Base-by-base conservation (phyloP, 352 stramenopile species). In the Pythium insidiosum region DNA sequence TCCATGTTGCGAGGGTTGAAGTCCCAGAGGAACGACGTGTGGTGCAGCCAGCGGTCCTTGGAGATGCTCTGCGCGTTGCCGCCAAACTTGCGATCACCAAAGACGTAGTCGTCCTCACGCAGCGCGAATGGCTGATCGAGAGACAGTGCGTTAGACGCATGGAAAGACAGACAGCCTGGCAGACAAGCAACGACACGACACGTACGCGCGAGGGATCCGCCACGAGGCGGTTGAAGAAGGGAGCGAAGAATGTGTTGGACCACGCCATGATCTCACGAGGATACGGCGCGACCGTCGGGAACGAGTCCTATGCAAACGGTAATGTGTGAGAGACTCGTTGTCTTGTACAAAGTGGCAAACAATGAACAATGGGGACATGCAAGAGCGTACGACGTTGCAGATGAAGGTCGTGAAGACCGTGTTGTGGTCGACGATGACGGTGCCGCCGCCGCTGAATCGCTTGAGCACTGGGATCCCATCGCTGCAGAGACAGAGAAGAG, bases 1-100 rank as follows among this genome's bases (percentile, higher is more conserved):
- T 88, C 65, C 95, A 99, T 99, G 56, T 97, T 96, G 2, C 53
- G 58, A 9, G 83, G 58, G 41, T 97, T 64, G 52, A 95, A 98
- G 60, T 98, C 90, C 89, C 91, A 98, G 12, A 99, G 58, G 64
- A 99, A 98, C 42, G 86, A 97, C 18, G 96, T 98, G 66, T 99
- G 96, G 61, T 99, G 96, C 19, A 98, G 61, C 86, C 88, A 98
- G 12, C 94, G 90, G 40, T 84, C 77, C 56, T 91, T 96, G 5
- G 78, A 86, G 50, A 99, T 97, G 53, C 78, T 92, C 61, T 99
- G 96, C 13, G 96, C 95, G 63, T 99, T 99, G 29, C 96, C 96
- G 13, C 80, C 96, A 53, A 98, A 95, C 74, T 99, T 99, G 25
- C 75, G 73, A 47, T 95, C 63, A 20, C 78, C 82, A 38, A 98